Percentiles rank a stretch among this genome's conserved stretches.
phyloP scores from a whole-genome alignment of 768 basidiomycete genomes.

The Termitomyces eurrhizus region DNA sequence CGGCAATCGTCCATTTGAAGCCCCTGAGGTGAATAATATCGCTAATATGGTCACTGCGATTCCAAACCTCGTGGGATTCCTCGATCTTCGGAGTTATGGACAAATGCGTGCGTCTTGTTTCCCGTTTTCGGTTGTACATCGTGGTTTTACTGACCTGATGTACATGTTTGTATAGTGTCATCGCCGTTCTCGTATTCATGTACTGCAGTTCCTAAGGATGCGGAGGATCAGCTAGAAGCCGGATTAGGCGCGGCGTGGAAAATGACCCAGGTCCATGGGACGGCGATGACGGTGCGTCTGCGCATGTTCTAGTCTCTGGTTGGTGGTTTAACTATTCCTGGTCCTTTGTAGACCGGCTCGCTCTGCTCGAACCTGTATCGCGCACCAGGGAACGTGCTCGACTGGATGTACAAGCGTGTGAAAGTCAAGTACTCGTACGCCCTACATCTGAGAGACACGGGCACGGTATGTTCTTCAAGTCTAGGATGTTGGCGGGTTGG shows the following conservation, averaged over 20 bases:
- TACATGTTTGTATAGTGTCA: slow-evolving; percentile 47
- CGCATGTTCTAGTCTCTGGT: neutral
- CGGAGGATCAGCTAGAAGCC: slow-evolving; percentile 68
- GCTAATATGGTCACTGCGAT: slow-evolving; percentile 60
- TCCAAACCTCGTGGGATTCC: slow-evolving; percentile 54
- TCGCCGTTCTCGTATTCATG: slow-evolving; percentile 76
- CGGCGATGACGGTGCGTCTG: slow-evolving; percentile 40
- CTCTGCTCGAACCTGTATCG: slow-evolving; percentile 44
- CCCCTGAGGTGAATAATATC: slow-evolving; percentile 72
- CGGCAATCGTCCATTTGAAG: slow-evolving; percentile 69
- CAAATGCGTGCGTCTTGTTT: slow-evolving; percentile 61
- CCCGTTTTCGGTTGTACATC: neutral
- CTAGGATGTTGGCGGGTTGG: neutral
- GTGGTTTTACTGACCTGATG: neutral
- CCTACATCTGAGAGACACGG: slow-evolving; percentile 64
- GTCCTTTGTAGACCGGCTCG: slow-evolving; percentile 34
- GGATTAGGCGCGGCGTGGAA: slow-evolving; percentile 56
- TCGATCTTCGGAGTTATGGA: slow-evolving; percentile 79
- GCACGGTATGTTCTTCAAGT: slow-evolving; percentile 45
- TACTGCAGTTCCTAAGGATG: slow-evolving; percentile 53
- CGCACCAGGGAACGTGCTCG: slow-evolving; percentile 62
- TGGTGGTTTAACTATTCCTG: neutral
- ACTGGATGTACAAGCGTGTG: slow-evolving; percentile 57
- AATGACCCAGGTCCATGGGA: slow-evolving; percentile 45
- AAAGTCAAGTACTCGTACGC: slow-evolving; percentile 62